Conservation (phyloP, 768 basidiomycete species). For the Phaeotremella fagi region DNA sequence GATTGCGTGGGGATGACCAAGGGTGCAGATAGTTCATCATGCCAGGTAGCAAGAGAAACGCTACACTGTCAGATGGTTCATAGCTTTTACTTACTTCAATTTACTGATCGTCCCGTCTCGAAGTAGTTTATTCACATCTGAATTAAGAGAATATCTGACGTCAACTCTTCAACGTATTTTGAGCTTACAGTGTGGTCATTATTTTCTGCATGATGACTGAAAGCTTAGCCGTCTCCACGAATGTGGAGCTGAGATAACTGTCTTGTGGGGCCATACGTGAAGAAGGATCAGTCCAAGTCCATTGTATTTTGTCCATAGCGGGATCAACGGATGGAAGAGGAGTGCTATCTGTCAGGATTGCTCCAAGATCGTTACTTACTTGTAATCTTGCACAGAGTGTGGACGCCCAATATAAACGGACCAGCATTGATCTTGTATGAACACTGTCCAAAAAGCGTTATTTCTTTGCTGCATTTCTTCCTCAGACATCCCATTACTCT, state of each 20-base stretch:
- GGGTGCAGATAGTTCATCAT: conserved; percentile 25
- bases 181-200: conserved; percentile 37
- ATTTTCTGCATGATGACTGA: conserved; percentile 35
- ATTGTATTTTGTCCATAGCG: conserved; percentile 27
- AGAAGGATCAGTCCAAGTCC: conserved; percentile 11
- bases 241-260: conserved; percentile 37
- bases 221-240: conserved; percentile 38
- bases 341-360: conserved; percentile 1
- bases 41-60: conserved; percentile 32
- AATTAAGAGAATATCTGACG: conserved; percentile 32
- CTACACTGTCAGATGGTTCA: conserved; percentile 3
- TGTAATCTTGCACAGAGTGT: conserved; percentile 30
- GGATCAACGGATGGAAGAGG: conserved; percentile 26
- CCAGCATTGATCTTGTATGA: conserved; percentile 40
- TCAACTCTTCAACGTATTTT: background rate
- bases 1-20: conserved; percentile 25
- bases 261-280: conserved; percentile 5
- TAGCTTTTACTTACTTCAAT: conserved; percentile 24
- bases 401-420: conserved; percentile 38
- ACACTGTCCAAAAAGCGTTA: conserved; percentile 37
- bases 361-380: background rate
- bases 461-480: conserved; percentile 30
- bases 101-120: conserved; percentile 29
- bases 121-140: conserved; percentile 20
- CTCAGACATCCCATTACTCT: conserved; percentile 26